These are phyloP conservation scores for Fusarium acutatum DNA, from an alignment of 2,329 filamentous ascomycete species.

Conservation along the genomic window DNA sequence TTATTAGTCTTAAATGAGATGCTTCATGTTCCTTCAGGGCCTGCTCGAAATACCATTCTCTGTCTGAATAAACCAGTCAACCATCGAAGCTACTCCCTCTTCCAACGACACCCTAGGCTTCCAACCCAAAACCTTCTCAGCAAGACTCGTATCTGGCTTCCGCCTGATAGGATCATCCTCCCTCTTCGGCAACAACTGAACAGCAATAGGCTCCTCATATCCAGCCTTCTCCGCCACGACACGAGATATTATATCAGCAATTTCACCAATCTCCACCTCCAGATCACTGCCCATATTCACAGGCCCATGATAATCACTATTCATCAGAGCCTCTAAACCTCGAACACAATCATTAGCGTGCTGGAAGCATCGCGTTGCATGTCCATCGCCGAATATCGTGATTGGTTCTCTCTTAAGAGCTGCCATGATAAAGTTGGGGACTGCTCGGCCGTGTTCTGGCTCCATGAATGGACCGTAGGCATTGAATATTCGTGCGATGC, in stretches of 20 bases:
- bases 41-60: conserved; percentile 13
- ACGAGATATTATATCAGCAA: conserved; percentile 19
- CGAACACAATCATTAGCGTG: conserved; percentile 17
- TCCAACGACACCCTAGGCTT: conserved; percentile 12
- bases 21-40: background rate
- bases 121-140: conserved; percentile 16
- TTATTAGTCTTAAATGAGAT: background rate
- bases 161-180: conserved; percentile 29
- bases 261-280: conserved; percentile 24
- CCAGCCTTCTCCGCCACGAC: conserved; percentile 23
- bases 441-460: conserved; percentile 17
- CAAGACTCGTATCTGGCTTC: conserved; percentile 26
- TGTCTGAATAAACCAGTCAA: conserved; percentile 32
- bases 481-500: conserved; percentile 35
- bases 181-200: conserved; percentile 13
- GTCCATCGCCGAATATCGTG: conserved; percentile 28
- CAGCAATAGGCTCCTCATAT: background rate
- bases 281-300: conserved; percentile 32
- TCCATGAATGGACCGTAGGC: conserved; percentile 30
- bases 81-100: conserved; percentile 20
- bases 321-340: conserved; percentile 25
- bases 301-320: conserved; percentile 21
- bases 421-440: conserved; percentile 34
- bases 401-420: conserved; percentile 24
- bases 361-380: conserved; percentile 28